A percentile compares a stretch with the other conserved stretches of the same genome.
Conservation (phyloP, 345 rosid species). For the rapeseed (Brassica napus) region DNA sequence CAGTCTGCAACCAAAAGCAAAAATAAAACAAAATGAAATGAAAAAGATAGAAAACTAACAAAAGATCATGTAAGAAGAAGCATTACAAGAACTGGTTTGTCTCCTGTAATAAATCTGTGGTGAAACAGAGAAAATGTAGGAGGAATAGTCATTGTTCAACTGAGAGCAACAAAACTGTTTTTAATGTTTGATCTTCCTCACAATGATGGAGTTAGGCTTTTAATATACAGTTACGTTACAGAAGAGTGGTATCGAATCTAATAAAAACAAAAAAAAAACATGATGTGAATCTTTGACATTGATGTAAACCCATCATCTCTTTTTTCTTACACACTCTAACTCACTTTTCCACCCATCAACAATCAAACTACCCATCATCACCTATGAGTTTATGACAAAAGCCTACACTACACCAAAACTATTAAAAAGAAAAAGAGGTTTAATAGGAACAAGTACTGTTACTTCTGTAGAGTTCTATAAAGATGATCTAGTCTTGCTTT, state of each 20-base stretch:
- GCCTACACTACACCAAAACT: not conserved
- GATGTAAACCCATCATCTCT: not conserved
- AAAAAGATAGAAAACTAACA: not conserved
- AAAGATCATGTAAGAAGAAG: not conserved
- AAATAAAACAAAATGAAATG: not conserved
- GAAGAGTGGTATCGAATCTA: not conserved
- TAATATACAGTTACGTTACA: not conserved
- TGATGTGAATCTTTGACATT: conserved; percentile 21
- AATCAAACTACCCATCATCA: conserved; percentile 7
- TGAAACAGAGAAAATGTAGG: not conserved
- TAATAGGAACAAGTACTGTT: too few relatives aligned
- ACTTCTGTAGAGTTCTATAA: not conserved
- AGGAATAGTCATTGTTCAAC: conserved; percentile 27
- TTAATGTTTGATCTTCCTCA: not conserved
- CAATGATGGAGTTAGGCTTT: not conserved
- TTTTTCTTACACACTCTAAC: not conserved
- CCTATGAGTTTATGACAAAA: not conserved
- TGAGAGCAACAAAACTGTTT: conserved; percentile 3
- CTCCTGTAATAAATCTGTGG: not conserved
- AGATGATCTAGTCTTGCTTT: not conserved
- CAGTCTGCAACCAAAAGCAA: conserved; percentile 9
- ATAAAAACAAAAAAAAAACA: not conserved
- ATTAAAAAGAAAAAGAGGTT: too few relatives aligned
- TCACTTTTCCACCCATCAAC: not conserved
- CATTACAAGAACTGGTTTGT: conserved; percentile 26